Conservation (phyloP, 768 basidiomycete species). For the Calvatia gigantea region DNA sequence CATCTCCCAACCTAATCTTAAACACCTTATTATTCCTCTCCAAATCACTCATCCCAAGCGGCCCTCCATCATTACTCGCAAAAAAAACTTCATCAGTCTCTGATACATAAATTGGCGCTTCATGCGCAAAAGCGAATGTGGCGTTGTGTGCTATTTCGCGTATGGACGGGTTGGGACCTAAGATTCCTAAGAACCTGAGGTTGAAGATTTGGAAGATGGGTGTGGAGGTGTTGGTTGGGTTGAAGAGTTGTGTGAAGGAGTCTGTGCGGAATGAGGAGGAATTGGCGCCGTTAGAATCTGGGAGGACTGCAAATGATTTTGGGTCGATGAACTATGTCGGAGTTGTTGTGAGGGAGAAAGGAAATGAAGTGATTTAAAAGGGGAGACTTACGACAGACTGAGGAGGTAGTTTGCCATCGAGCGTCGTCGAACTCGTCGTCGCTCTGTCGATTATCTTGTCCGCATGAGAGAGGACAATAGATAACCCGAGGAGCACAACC, state of each 20-base stretch:
- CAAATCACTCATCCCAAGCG: conserved; percentile 59
- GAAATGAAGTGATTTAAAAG: neutral
- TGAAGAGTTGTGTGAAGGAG: conserved; percentile 43
- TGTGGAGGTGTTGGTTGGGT: conserved; percentile 55
- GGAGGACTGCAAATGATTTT: conserved; percentile 48
- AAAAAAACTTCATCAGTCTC: conserved; percentile 76
- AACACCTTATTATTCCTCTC: conserved; percentile 61
- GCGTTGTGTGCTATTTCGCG: conserved; percentile 56
- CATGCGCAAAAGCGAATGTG: conserved; percentile 72
- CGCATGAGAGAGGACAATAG: neutral
- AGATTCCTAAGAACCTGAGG: conserved; percentile 50
- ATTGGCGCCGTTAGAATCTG: conserved; percentile 36
- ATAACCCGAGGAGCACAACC: neutral
- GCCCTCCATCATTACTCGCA: conserved; percentile 63
- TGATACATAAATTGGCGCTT: conserved; percentile 67
- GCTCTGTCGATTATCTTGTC: neutral
- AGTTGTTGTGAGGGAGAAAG: neutral
- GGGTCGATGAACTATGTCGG: conserved; percentile 47
- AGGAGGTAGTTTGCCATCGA: conserved; percentile 17
- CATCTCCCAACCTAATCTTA: conserved; percentile 56
- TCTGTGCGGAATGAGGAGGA: conserved; percentile 35
- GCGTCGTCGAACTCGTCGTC: neutral
- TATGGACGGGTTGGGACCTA: conserved; percentile 56
- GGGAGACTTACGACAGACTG: conserved; percentile 27
- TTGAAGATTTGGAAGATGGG: conserved; percentile 58